phyloP scores from a whole-genome alignment of 768 basidiomycete species.

The Clitopilus hobsonii region DNA sequence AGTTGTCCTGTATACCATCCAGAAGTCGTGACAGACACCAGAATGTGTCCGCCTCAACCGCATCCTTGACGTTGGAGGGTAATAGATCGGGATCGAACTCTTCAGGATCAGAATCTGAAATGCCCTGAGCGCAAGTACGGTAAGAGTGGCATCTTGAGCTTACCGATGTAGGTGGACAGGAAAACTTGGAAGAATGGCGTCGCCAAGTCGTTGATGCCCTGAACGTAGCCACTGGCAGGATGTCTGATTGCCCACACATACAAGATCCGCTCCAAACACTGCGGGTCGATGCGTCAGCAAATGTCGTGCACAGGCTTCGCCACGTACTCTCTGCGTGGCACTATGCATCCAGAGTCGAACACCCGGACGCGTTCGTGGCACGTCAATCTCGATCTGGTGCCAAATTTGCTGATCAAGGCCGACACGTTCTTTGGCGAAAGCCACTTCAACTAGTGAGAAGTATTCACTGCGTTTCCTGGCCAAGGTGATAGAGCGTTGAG shows the following conservation, averaged over 20 bases:
- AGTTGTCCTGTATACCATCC: constrained; percentile 98
- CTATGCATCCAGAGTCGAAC: constrained; percentile 88
- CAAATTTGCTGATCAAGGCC: constrained; percentile 95
- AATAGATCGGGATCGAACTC: constrained; percentile 77
- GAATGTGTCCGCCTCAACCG: constrained; percentile 95
- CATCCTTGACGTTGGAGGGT: constrained; percentile 65
- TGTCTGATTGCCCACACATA: constrained; percentile 99
- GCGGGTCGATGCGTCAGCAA: not conserved
- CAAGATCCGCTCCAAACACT: constrained; percentile 92
- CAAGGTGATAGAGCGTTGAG: constrained; percentile 72
- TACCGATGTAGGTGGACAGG: constrained; percentile 90
- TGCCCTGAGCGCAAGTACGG: constrained; percentile 6
- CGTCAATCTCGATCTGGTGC: constrained; percentile 99
- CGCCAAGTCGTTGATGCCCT: constrained; percentile 97
- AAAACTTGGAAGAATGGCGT: constrained; percentile 99
- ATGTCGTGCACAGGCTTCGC: too few species aligned
- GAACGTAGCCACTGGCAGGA: constrained; percentile 97
- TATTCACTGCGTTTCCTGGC: constrained; percentile 91
- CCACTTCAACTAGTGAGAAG: constrained; percentile 78
- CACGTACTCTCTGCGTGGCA: constrained; percentile 79
- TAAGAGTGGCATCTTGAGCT: constrained; percentile 12
- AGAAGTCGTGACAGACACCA: constrained; percentile 96
- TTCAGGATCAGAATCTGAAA: constrained; percentile 85
- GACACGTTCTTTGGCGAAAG: constrained; percentile 83
- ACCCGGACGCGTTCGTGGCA: constrained; percentile 91